Evolutionary conservation across 2,329 filamentous ascomycete species (phyloP), one percentile per base, ranked within the genome.

Genomic region (Sporothrix euskadiensis): DNA sequence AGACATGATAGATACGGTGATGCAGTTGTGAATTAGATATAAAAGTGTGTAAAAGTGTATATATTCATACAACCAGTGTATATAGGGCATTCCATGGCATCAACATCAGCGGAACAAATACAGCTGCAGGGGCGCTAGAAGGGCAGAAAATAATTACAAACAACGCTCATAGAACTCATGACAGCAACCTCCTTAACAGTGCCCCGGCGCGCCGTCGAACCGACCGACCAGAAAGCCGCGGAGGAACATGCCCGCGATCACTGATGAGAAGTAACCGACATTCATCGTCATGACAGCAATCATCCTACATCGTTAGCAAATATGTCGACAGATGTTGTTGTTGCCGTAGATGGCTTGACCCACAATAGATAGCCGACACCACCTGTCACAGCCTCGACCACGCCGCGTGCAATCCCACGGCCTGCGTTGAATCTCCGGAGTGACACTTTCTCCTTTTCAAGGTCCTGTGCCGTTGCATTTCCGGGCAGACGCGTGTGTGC

Each of bases 201-300:
- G 19, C 3, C 19, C 35, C n/a, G 63, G 39, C 2, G 63, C 63
- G 19, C 41, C 41, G 63, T 69, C 66, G 16, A 69, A 70, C 10
- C 68, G 47, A 4, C 68, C 68, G n/a, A 70, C 47, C 9, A 70
- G 68, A 19, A 70, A 57, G 5, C 68, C 68, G 6, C 68, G 49
- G 5, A 70, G 32, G 35, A 70, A 70, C 49, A 70, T 35, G 14
- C 91, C 91, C 1, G 85, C 90, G 8, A 96, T 85, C 6, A 94
- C 85, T 0, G 91, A 92, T 59, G 92, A 81, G 80, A 94, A 94
- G 80, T 94, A 94, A 16, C 92, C 92, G n/a, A 94, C 86, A 77
- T 94, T 94, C 83, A 92, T 88, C 0, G 91, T 93, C 92, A 94
- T 97, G 79, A 97, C 92, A 19, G 92, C 93, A 83, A 97, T 84